phyloP scores from a whole-genome alignment of 1,284 basidiomycete species.

The Albatrellus sp. region DNA sequence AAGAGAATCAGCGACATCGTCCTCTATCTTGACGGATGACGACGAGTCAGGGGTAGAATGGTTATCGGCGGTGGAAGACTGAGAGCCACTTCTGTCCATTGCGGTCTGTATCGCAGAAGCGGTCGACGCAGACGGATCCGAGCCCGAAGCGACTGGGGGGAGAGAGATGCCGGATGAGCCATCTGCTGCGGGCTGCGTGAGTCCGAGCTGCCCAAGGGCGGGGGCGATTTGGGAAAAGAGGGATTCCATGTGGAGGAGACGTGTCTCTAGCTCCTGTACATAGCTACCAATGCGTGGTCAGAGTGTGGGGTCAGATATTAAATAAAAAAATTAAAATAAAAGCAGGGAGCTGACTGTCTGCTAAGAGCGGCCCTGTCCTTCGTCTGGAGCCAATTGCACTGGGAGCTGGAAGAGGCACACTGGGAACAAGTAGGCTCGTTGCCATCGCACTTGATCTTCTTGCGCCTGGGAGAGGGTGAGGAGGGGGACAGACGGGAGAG shows the following conservation, averaged over 20 bases:
- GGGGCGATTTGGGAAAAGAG: slow-evolving; percentile 69
- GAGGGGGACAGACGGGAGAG: slow-evolving; percentile 6
- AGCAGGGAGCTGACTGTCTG: slow-evolving; percentile 51
- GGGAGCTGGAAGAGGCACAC: slow-evolving; percentile 55
- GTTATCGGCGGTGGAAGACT: slow-evolving; percentile 19
- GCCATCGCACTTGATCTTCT: slow-evolving; percentile 85
- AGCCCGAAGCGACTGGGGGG: slow-evolving; percentile 9
- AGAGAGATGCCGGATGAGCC: slow-evolving; percentile 17
- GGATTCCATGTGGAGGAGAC: slow-evolving; percentile 73
- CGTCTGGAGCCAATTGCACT: slow-evolving; percentile 77
- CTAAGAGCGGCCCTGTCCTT: slow-evolving; percentile 78
- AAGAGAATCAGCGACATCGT: slow-evolving; percentile 68
- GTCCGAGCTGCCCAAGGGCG: slow-evolving; percentile 57
- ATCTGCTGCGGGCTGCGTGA: slow-evolving; percentile 11
- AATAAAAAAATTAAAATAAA: slow-evolving; percentile 11
- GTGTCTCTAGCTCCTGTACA: slow-evolving; percentile 77
- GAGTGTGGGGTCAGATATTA: slow-evolving; percentile 1
- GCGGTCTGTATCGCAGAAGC: slow-evolving; percentile 16
- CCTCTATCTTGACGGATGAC: slow-evolving; percentile 43
- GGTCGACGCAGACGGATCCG: slow-evolving; percentile 11
- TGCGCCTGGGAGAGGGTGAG: slow-evolving; percentile 36
- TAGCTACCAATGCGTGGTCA: slow-evolving; percentile 34
- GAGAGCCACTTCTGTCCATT: slow-evolving; percentile 15
- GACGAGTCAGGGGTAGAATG: slow-evolving; percentile 23
- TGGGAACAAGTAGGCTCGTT: slow-evolving; percentile 75